Base-by-base conservation (phyloP, 2,329 filamentous ascomycete species). In the Clonostachys rosea region DNA sequence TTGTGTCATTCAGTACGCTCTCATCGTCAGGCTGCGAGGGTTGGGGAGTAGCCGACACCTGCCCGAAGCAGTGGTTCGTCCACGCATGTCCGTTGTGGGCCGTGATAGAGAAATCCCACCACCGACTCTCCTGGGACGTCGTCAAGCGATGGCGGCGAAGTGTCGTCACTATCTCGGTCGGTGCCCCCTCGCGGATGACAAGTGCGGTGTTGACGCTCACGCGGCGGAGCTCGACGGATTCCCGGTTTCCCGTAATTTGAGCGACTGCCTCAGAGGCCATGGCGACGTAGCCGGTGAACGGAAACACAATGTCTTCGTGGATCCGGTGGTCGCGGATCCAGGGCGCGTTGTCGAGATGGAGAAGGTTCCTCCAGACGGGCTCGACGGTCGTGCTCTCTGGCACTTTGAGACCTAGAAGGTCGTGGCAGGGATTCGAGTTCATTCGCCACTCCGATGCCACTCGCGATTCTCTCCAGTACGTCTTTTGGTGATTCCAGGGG, bases 241-340 rank as follows among this genome's bases (percentile, higher is more conserved):
- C 55, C 5, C 57, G 53, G 6, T 60, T 50, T 33, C 51, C 49
- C 2, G 61, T 60, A 6, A 56, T 49, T 56, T 73, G 73, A 4
- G 59, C 54, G 8, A 65, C 68, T 3, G 74, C 75, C 52, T 78
- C 75, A 0, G 76, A 52, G 0, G 67, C 52, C 52, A 68, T 59
- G 18, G 64, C 61, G 4, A 63, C 55, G 12, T 57, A 55, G 37
- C 67, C 68, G 8, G 62, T 58, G 12, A 61, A 64, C 42, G 69
- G 63, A 46, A 65, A 68, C 48, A 72, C 65, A 47, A 65, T 66
- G 40, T 70, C 61, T 53, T 63, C 71, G 49, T 72, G 65, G 66
- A 71, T 69, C 34, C 55, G 49, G 58, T 71, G 70, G 51, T 70
- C 67, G 47, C 69, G 58, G 11, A 67, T 65, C 14, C 72, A 72